A percentile compares a stretch with the other conserved stretches of the same genome.
Conservation (phyloP, 176 grass and related monocot genomes). For the Lolium rigidum region DNA sequence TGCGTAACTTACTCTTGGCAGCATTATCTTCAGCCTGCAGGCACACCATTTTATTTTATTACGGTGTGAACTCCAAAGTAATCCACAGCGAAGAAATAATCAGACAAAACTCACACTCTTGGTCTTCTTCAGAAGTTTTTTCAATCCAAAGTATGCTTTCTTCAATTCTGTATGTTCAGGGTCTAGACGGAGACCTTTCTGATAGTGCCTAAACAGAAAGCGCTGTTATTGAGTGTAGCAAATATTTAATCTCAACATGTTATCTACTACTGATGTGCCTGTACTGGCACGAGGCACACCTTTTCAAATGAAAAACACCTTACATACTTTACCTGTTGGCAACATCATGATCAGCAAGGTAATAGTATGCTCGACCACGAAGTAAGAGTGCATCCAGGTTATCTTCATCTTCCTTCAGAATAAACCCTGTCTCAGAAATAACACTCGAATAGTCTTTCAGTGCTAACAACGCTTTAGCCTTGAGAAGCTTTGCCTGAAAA, state of each 20-base stretch:
- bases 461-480: constrained; percentile 76
- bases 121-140: constrained; percentile 96
- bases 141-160: constrained; percentile 96
- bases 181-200: constrained; percentile 90
- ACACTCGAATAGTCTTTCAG: constrained; percentile 83
- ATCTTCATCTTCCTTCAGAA: constrained; percentile 99
- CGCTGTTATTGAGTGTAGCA: constrained; percentile 1
- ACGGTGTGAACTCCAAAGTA: constrained; percentile 8
- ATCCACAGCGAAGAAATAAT: constrained; percentile 14
- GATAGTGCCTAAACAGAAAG: constrained; percentile 74
- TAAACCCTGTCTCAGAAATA: constrained; percentile 90
- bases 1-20: constrained; percentile 82
- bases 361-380: constrained; percentile 92
- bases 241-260: background rate
- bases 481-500: constrained; percentile 95
- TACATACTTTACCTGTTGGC: constrained; percentile 63
- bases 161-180: constrained; percentile 94
- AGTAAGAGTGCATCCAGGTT: constrained; percentile 86
- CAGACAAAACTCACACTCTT: constrained; percentile 67
- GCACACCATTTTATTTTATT: constrained; percentile 29
- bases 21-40: constrained; percentile 93
- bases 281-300: background rate
- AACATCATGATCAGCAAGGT: constrained; percentile 98
- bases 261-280: background rate
- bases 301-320: constrained; percentile 15